Base-by-base conservation (phyloP, 2,329 filamentous ascomycete species). In the Ascosphaera acerosa region DNA sequence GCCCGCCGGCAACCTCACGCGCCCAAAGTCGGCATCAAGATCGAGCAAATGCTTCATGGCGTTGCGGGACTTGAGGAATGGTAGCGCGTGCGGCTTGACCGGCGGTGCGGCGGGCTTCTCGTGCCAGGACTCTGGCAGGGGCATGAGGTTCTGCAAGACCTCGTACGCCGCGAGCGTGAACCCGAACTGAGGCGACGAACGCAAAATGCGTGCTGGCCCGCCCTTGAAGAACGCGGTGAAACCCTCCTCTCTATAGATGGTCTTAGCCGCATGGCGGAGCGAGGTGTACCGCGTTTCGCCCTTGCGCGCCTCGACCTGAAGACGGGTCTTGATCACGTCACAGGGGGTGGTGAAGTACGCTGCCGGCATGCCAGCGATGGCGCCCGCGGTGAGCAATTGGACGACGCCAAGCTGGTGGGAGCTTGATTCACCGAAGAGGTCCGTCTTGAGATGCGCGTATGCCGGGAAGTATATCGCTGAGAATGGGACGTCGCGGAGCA, bases 141-240 rank as follows among this genome's bases (percentile, higher is more conserved):
- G 87, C 28, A 94, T 55, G 27, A 70, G 33, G 37, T 61, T 76
- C 56, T 92, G 81, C 31, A 97, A 60, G 22, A 97, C 64, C 54
- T 97, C 87, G 53, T 94, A 97, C 27, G 77, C 76, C 3, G 87
- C 87, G 15, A 97, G 69, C 0, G 87, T 97, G 61, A 94, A 94
- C 40, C 87, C 87, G 51, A 97, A 97, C 50, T 97, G 87, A 10
- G 87, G 87, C 9, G 81, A 92, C 1, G 81, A 92, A 45, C 87
- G 75, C 50, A 94, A 55, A 46, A 97, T 89, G 59, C 87, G 78
- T 6, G 87, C 87, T 1, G 84, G 82, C 1, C 87, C 87, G 41
- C 87, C 87, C 62, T 94, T 94, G 71, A 94, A 97, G 63, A 97
- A 97, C 16, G 87, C 87, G 38, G 65, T 69, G 65, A 92, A 84